Conservation (phyloP, 176 grass and related monocot genomes). For the Urochloa ruziziensis region DNA sequence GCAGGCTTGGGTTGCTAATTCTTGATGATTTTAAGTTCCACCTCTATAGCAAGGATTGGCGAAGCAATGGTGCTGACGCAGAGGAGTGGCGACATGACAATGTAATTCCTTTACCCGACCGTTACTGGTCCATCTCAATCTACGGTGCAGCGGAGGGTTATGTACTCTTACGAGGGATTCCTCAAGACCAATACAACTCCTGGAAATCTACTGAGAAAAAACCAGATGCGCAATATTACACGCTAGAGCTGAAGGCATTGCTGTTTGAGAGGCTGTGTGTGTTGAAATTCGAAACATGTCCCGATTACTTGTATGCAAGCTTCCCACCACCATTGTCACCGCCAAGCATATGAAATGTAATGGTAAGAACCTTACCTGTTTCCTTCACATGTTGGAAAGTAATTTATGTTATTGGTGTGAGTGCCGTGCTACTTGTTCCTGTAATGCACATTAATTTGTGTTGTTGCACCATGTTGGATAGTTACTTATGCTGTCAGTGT, state of each 20-base stretch:
- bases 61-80: not conserved
- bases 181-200: not conserved
- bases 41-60: not conserved
- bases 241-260: not conserved
- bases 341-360: not conserved
- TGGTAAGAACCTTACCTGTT: no score
- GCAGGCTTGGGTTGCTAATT: not conserved
- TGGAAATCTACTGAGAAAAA: not conserved
- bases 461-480: no score
- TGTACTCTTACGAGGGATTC: not conserved
- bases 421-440: no score
- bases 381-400: no score
- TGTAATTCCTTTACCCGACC: not conserved
- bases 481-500: no score
- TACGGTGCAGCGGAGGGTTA: not conserved
- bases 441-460: no score
- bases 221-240: not conserved
- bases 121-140: not conserved
- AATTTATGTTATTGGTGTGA: no score
- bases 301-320: not conserved
- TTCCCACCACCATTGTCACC: not conserved
- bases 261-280: not conserved
- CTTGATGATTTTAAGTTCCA: not conserved
- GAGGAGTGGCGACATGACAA: not conserved
- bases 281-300: not conserved